Conservation (phyloP, 352 stramenopile genomes). For the Globisporangium cystogenes region DNA sequence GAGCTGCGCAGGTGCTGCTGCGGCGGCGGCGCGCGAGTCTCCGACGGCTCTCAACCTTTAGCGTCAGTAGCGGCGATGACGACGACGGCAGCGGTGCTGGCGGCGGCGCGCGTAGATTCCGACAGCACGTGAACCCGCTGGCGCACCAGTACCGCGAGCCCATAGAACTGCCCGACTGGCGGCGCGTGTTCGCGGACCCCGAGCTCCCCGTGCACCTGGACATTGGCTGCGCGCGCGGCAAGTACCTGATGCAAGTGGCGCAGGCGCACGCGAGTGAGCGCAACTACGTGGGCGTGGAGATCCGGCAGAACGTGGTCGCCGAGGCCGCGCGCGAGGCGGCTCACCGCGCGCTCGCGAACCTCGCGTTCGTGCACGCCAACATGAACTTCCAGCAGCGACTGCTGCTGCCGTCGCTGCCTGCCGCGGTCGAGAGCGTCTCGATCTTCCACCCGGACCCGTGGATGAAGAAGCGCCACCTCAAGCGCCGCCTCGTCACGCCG, state of each 20-base stretch:
- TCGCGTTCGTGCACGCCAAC: slow-evolving; percentile 76
- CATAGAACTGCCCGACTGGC: slow-evolving; percentile 62
- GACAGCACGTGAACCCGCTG: slow-evolving; percentile 85
- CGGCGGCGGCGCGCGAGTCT: not conserved
- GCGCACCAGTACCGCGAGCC: slow-evolving; percentile 54
- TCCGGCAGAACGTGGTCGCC: slow-evolving; percentile 69
- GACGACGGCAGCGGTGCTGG: not conserved
- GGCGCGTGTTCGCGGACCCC: slow-evolving; percentile 30
- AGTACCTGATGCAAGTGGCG: slow-evolving; percentile 73
- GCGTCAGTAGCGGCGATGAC: too few relatives aligned
- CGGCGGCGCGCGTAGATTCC: slow-evolving; percentile 47
- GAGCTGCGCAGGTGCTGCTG: not conserved
- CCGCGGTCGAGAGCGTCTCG: slow-evolving; percentile 58
- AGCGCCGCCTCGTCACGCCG: slow-evolving; percentile 67
- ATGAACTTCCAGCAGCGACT: slow-evolving; percentile 76
- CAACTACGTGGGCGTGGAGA: slow-evolving; percentile 85
- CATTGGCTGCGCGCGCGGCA: slow-evolving; percentile 70
- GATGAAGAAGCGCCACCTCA: slow-evolving; percentile 87
- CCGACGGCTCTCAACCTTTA: not conserved
- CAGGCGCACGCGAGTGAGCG: slow-evolving; percentile 19
- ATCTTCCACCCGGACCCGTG: slow-evolving; percentile 88
- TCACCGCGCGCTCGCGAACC: slow-evolving; percentile 44
- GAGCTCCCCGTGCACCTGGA: slow-evolving; percentile 74
- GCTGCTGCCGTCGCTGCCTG: slow-evolving; percentile 56
- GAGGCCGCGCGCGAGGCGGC: slow-evolving; percentile 44